Evolutionary conservation across 1,284 basidiomycete species (phyloP).

Genomic region (Pyrrhoderma noxium): DNA sequence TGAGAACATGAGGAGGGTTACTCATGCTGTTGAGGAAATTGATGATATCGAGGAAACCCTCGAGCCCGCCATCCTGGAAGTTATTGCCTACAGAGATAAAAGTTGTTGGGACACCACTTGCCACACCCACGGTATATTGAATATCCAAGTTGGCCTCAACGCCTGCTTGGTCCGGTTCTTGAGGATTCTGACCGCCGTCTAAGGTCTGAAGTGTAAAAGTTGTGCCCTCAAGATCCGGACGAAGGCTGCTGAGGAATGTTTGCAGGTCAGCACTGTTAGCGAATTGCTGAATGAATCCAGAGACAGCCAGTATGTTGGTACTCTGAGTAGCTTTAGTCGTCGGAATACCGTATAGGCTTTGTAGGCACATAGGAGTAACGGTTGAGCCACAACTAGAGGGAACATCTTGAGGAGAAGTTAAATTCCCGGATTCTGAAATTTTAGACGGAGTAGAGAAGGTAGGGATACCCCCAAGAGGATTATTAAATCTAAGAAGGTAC

Average conservation of each 20-base stretch:
- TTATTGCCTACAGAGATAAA: conserved; percentile 22
- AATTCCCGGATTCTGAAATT: conserved; percentile 5
- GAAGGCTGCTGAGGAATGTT: conserved; percentile 10
- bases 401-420: conserved; percentile 7
- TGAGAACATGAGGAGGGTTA: conserved; percentile 25
- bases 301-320: conserved; percentile 19
- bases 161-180: conserved; percentile 21
- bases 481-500: conserved; percentile 8
- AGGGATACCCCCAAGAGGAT: conserved; percentile 13
- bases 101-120: conserved; percentile 21
- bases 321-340: conserved; percentile 18
- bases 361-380: conserved; percentile 20
- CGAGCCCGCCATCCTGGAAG: conserved; percentile 17
- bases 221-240: conserved; percentile 20
- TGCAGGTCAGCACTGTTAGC: conserved; percentile 20
- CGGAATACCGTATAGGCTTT: conserved; percentile 20
- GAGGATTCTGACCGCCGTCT: conserved; percentile 22
- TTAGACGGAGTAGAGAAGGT: conserved; percentile 10
- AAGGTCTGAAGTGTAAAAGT: conserved; percentile 19
- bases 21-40: conserved; percentile 25
- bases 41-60: conserved; percentile 30
- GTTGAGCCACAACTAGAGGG: conserved; percentile 14
- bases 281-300: conserved; percentile 22
- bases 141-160: conserved; percentile 30
- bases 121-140: conserved; percentile 31